A percentile compares a stretch with the other conserved stretches of the same genome.
Conservation (phyloP, 2,329 filamentous ascomycete species). For the Calonectria ilicicola region DNA sequence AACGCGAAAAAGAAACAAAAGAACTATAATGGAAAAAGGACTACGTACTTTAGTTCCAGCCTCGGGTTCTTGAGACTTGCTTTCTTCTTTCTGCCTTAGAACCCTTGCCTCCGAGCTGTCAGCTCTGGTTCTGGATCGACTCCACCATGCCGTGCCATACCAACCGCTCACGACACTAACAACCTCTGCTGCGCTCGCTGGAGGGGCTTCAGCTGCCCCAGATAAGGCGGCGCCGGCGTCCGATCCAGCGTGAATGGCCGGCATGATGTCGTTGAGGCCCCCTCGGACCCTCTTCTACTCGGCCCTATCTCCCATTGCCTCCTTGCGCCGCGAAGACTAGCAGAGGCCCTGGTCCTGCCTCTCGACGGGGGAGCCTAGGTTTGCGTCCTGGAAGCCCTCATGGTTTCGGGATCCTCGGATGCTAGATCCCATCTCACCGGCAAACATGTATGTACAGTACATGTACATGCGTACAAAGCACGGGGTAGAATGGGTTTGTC, state of each 20-base stretch:
- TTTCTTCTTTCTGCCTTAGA: neutral
- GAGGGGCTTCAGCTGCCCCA: neutral
- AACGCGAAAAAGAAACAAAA: neutral
- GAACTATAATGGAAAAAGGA: conserved; percentile 6
- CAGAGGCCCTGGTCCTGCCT: neutral
- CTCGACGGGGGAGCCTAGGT: neutral
- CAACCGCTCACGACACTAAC: neutral
- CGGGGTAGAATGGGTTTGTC: neutral
- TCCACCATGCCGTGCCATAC: neutral
- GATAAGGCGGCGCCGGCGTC: neutral
- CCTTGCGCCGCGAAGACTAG: neutral
- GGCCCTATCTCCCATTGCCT: neutral
- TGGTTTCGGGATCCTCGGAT: conserved; percentile 3
- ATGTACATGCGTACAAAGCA: neutral
- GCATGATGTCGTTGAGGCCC: neutral
- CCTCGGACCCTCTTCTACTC: neutral
- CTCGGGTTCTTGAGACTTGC: neutral
- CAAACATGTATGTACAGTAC: neutral
- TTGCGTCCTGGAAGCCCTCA: neutral
- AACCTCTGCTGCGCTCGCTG: neutral
- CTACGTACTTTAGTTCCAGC: neutral
- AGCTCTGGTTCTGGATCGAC: conserved; percentile 1
- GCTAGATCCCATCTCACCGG: neutral
- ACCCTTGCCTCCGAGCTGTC: neutral
- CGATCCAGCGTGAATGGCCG: neutral